Percentiles rank a stretch among this genome's conserved stretches.
These are phyloP conservation scores for Naganishia sp. DNA, from an alignment of 1,284 basidiomycete genomes.

Conservation along the genomic window DNA sequence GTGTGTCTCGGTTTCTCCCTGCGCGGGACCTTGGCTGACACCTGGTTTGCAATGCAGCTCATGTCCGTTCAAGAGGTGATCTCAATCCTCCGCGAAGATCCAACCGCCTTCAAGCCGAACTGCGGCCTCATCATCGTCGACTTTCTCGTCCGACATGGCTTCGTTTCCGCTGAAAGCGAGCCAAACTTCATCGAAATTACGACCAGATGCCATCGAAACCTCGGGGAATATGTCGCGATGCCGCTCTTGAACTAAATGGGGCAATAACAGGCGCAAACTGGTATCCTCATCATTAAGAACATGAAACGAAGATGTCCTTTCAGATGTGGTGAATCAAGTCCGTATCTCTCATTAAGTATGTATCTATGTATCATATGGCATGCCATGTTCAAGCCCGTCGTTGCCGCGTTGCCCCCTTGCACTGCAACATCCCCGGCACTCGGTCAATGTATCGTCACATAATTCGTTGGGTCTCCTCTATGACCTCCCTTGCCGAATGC, in stretches of 20 bases:
- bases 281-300: no score
- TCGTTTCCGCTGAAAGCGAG: constrained; percentile 58
- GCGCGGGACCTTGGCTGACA: background rate
- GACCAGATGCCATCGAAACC: constrained; percentile 45
- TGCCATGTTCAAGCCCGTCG: no score
- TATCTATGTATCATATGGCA: no score
- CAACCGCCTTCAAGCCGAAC: constrained; percentile 60
- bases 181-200: constrained; percentile 50
- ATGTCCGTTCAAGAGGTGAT: constrained; percentile 50
- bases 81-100: constrained; percentile 48
- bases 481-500: no score
- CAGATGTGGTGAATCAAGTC: no score
- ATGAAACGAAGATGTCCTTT: no score
- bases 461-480: no score
- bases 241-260: background rate
- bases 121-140: constrained; percentile 61
- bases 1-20: constrained; percentile 30
- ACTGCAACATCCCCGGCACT: no score
- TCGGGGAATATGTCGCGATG: constrained; percentile 38
- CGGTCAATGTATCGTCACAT: no score
- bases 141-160: constrained; percentile 60
- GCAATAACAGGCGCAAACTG: no score
- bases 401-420: no score
- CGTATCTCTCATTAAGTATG: no score
- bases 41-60: constrained; percentile 38